phyloP scores from a whole-genome alignment of 306 rosid species.

The Trifolium dubium region DNA sequence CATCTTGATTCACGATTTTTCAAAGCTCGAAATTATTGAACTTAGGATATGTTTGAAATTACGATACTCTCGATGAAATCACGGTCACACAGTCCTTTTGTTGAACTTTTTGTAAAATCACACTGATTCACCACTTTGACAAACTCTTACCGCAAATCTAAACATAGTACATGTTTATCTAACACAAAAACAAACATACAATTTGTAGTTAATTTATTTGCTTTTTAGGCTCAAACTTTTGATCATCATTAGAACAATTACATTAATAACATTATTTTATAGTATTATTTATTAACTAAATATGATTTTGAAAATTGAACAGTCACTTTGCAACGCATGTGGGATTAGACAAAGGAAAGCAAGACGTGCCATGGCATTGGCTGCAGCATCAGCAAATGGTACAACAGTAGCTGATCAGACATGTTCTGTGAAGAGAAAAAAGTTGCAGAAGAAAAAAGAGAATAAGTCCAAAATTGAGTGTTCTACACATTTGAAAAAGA shows the following conservation, averaged over 20 bases:
- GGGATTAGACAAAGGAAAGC: slow-evolving; percentile 98
- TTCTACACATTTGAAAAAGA: slow-evolving; percentile 37
- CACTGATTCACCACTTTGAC: too few relatives aligned
- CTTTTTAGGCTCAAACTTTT: background rate
- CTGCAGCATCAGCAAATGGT: slow-evolving; percentile 65
- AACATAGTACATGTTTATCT: too few relatives aligned
- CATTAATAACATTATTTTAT: background rate
- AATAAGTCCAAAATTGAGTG: slow-evolving; percentile 39
- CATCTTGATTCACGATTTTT: too few relatives aligned
- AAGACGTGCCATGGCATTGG: slow-evolving; percentile 77
- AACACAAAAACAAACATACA: too few relatives aligned
- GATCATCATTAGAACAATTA: background rate
- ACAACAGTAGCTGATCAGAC: slow-evolving; percentile 40
- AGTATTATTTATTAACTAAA: background rate
- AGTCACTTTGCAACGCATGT: slow-evolving; percentile 96
- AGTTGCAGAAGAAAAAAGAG: slow-evolving; percentile 41
- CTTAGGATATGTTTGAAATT: too few relatives aligned
- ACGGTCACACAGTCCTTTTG: background rate
- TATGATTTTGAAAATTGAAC: slow-evolving; percentile 4
- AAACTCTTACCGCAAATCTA: too few relatives aligned
- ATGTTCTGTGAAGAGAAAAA: slow-evolving; percentile 43
- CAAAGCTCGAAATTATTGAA: too few relatives aligned
- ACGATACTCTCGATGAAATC: too few relatives aligned
- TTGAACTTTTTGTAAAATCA: background rate
- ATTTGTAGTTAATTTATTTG: background rate